phyloP scores from a whole-genome alignment of 106 monocot species.

The Narthecium ossifragum region DNA sequence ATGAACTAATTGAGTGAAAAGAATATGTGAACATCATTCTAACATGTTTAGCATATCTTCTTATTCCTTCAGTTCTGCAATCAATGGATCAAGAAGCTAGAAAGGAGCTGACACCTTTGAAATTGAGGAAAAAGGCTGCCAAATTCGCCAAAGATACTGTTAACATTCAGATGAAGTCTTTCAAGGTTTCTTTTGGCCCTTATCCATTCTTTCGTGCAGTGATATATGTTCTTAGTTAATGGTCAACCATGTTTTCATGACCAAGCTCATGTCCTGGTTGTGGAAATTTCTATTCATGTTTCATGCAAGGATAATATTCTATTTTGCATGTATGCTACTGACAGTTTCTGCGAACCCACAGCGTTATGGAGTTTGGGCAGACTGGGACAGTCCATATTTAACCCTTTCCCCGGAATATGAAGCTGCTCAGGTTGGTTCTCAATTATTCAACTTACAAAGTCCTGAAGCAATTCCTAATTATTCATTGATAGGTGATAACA shows the following conservation, averaged over 20 bases:
- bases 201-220: background rate
- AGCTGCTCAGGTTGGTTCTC: slow-evolving; percentile 93
- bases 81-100: slow-evolving; percentile 83
- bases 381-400: slow-evolving; percentile 89
- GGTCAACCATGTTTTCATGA: background rate
- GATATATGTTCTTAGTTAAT: background rate
- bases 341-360: slow-evolving; percentile 21
- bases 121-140: slow-evolving; percentile 82
- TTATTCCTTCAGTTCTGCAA: slow-evolving; percentile 79
- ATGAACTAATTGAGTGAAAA: too few relatives aligned
- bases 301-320: background rate
- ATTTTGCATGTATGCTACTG: background rate
- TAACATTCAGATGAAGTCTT: slow-evolving; percentile 82
- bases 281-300: background rate
- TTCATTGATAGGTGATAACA: too few relatives aligned
- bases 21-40: too few relatives aligned
- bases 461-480: too few relatives aligned
- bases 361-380: slow-evolving; percentile 97
- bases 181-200: slow-evolving; percentile 85
- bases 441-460: too few relatives aligned
- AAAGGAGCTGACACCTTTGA: slow-evolving; percentile 76
- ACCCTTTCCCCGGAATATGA: slow-evolving; percentile 98
- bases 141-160: slow-evolving; percentile 94
- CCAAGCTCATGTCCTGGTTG: background rate
- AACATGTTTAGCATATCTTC: too few relatives aligned